Percentiles rank a stretch among this genome's conserved stretches.
phyloP scores from a whole-genome alignment of 371 early-diverging fungal species.

The Mortierella sp. region DNA sequence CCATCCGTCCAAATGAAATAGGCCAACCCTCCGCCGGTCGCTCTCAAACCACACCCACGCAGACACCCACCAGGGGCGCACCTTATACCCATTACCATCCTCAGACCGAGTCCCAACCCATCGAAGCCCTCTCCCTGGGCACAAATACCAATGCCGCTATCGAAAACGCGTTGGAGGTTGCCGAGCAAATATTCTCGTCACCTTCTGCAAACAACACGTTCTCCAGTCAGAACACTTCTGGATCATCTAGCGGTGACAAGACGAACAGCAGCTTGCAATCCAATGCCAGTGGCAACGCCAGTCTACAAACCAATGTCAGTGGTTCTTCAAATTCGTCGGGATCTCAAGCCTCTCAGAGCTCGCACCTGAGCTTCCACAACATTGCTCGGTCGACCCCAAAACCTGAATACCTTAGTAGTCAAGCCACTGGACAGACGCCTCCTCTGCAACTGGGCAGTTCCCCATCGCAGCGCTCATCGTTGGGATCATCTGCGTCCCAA shows the following conservation, averaged over 20 bases:
- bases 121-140: background rate
- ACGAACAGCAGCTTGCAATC: conserved; percentile 9
- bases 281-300: no score
- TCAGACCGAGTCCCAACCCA: background rate
- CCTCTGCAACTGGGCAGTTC: conserved; percentile 6
- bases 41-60: background rate
- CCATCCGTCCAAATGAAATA: background rate
- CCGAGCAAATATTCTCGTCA: background rate
- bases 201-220: conserved; percentile 1
- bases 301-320: background rate
- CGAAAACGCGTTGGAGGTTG: background rate
- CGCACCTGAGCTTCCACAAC: conserved; percentile 23
- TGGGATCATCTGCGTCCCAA: no score
- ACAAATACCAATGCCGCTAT: no score
- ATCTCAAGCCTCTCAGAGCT: conserved; percentile 7
- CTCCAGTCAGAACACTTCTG: conserved; percentile 11
- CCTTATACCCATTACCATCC: background rate
- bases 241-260: conserved; percentile 6
- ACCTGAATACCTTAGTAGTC: background rate
- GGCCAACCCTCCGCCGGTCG: background rate
- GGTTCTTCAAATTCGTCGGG: conserved; percentile 20
- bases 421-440: conserved; percentile 10
- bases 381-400: conserved; percentile 28
- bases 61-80: background rate
- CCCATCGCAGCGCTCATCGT: no score